Percentiles rank a stretch among this genome's conserved stretches.
Conservation (phyloP, 148 eudicot genomes). For the Rhododendron molle region DNA sequence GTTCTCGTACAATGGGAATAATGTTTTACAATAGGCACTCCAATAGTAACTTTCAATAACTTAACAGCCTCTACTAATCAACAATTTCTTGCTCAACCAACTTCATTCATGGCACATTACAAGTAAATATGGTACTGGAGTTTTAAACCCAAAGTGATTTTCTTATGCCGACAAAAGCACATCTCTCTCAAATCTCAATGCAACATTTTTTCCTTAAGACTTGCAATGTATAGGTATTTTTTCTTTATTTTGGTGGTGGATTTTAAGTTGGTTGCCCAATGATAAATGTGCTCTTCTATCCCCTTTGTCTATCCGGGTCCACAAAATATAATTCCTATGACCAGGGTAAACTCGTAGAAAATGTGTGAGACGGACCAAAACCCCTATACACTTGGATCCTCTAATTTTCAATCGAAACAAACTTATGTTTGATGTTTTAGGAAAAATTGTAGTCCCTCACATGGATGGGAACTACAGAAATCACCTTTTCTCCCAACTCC, state of each 20-base stretch:
- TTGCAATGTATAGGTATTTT: not conserved
- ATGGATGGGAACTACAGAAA: no score
- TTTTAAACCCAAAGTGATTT: not conserved
- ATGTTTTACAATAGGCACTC: not conserved
- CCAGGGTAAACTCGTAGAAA: not conserved
- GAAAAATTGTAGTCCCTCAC: no score
- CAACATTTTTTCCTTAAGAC: not conserved
- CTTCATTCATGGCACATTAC: not conserved
- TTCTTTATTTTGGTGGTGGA: not conserved
- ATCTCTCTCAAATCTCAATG: not conserved
- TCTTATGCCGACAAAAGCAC: not conserved
- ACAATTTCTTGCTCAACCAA: not conserved
- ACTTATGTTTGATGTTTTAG: no score
- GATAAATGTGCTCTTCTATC: not conserved
- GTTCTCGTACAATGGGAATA: not conserved
- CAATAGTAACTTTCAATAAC: not conserved
- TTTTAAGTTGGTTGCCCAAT: not conserved
- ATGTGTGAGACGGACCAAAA: not conserved
- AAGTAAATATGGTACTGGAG: not conserved
- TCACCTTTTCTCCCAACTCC: not conserved
- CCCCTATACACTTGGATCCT: not conserved
- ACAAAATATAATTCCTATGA: not conserved
- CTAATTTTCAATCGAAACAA: not conserved
- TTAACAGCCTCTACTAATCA: not conserved
- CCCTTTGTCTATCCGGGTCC: not conserved